Conservation (phyloP, 2,329 filamentous ascomycete species). For the Xylariaceae sp. region DNA sequence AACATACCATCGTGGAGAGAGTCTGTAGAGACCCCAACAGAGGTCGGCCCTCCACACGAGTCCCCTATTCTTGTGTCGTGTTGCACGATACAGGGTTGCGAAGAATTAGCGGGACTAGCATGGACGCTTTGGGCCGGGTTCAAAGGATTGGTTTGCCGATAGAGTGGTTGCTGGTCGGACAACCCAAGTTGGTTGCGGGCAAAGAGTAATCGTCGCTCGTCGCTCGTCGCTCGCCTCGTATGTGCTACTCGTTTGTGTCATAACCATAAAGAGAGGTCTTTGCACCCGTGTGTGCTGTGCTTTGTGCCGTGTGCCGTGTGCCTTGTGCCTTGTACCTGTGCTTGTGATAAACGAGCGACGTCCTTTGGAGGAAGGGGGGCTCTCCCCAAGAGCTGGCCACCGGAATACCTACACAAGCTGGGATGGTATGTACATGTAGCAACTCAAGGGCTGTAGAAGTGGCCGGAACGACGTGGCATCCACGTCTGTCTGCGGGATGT, state of each 20-base stretch:
- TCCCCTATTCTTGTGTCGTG: conserved; percentile 27
- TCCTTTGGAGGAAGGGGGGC: background rate
- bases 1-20: conserved; percentile 33
- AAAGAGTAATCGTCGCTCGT: background rate
- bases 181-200: background rate
- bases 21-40: conserved; percentile 28
- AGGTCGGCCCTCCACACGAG: conserved; percentile 26
- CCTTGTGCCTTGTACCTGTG: background rate
- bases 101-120: conserved; percentile 29
- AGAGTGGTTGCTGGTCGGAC: conserved; percentile 7
- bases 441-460: background rate
- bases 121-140: conserved; percentile 21
- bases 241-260: background rate
- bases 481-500: background rate
- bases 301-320: background rate
- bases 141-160: conserved; percentile 5
- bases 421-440: too few relatives aligned
- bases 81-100: conserved; percentile 28
- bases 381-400: background rate
- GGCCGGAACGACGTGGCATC: background rate
- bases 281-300: background rate
- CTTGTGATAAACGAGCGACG: background rate
- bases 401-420: too few relatives aligned
- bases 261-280: background rate
- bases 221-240: background rate